A percentile compares a stretch with the other conserved stretches of the same genome.
phyloP scores from a whole-genome alignment of 495 filamentous ascomycete genomes.

The Trichoderma erinaceum region DNA sequence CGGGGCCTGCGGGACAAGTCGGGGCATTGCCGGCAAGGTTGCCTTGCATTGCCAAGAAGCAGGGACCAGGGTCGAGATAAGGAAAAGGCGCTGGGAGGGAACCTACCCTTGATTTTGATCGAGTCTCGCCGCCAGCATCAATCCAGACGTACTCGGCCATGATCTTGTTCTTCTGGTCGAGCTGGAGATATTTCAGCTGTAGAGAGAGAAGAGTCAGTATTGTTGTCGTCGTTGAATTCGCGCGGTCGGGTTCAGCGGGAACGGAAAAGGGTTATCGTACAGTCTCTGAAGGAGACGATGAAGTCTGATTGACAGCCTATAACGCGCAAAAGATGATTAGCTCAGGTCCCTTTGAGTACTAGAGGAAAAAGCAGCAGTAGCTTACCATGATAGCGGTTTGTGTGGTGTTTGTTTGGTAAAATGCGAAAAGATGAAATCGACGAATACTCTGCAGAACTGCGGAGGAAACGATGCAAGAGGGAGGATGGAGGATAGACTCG shows the following conservation, averaged over 20 bases:
- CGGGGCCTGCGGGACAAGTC: constrained; percentile 10
- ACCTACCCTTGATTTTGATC: constrained; percentile 90
- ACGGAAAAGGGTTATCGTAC: background rate
- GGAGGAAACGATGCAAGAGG: background rate
- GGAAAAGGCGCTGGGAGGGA: constrained; percentile 5
- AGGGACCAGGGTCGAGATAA: constrained; percentile 22
- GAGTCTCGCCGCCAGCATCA: constrained; percentile 67
- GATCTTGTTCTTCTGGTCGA: constrained; percentile 78
- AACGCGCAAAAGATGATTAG: too few relatives aligned
- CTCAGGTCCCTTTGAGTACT: too few relatives aligned
- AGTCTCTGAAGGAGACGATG: background rate
- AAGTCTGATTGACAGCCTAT: too few relatives aligned
- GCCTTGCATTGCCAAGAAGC: constrained; percentile 1
- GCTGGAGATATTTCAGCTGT: constrained; percentile 83
- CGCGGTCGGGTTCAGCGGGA: background rate
- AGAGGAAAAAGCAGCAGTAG: too few relatives aligned
- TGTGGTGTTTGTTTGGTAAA: too few relatives aligned
- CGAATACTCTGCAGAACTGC: background rate
- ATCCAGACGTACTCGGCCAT: constrained; percentile 99
- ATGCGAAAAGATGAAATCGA: too few relatives aligned
- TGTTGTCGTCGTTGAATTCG: constrained; percentile 17
- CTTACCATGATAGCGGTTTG: too few relatives aligned
- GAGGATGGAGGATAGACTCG: too few relatives aligned
- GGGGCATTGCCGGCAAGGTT: background rate
- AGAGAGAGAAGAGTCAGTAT: constrained; percentile 19